Evolutionary conservation across 257 asterid genomes (phyloP), one percentile per base, ranked within the genome.

Genomic region (Rhazya stricta): DNA sequence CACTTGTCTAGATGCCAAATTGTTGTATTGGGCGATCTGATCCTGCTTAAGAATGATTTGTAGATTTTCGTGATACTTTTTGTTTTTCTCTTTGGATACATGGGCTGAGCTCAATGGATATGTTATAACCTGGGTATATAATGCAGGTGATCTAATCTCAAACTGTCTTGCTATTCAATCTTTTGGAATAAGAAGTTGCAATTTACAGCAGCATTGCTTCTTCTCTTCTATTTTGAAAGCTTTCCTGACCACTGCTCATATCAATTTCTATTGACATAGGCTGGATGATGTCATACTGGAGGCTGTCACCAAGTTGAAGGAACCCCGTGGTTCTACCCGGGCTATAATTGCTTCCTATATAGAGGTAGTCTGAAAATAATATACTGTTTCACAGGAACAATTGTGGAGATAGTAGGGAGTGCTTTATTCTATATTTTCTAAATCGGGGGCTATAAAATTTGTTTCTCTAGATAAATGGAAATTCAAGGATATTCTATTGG

Each of bases 311-410:
- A 86, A 89, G 89, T 84, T 96, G 85, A 96, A 96, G 87, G 98
- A 91, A 79, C 96, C 98, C 23, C 95, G 90, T 67, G 98, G 99
- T 74, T 89, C 99, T 77, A 84, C 86, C 84, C 89, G 91, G 60
- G 78, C 76, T 79, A 81, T 89, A 71, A 88, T 96, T 83, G 77
- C 85, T 51, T 84, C 82, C 48, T 93, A 84, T 88, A 87, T 96
- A 63, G 95, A 84, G 99, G 99, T 95, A 83, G 57, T 83, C 58
- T 60, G 23, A 39, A 41, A 45, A 51, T 18, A 74, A 37, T 29
- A 45, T 27, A 34, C 61, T 62, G 60, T 18, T 69, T 63, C 45
- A 12, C 16, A 21, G 69, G 41, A 54, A 50, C 15, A 65, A 60
- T 30, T 15, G 41, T 10, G 32, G 1, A 2, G 34, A 66, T 23